Base-by-base conservation (phyloP, 129 eudicot genomes). In the Escallonia rubra region DNA sequence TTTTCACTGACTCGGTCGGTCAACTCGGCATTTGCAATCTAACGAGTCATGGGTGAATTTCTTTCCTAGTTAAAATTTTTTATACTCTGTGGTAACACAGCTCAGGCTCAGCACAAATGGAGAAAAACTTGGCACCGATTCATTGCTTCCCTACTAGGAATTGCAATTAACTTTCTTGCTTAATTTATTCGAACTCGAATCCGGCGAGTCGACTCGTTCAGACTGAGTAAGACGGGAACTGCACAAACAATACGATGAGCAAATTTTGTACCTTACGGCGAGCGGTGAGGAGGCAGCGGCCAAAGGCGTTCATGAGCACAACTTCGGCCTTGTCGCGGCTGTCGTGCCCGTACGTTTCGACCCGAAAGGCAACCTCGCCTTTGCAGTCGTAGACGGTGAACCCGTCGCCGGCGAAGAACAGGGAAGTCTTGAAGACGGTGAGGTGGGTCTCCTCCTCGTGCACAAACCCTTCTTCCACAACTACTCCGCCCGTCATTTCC, bases 391-490 rank as follows among this genome's bases (percentile, higher is more conserved):
- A 76, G 7, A 67, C 85, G 39, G 61, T n/a, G 77, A 71, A 80
- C 41, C 85, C 81, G 16, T 80, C 85, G 41, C 85, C 85, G 4
- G 80, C 45, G 70, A 77, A 66, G 57, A 76, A 80, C 10, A 75
- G 66, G 12, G 78, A 80, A 5, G 74, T 80, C 41, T 72, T 80
- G 43, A 48, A 45, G 14, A 80, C 68, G 1, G 85, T 80, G 59
- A 75, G 71, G 39, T 80, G 74, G 8, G 69, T 80, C 16, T 74
- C 81, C 57, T 69, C 77, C 12, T 40, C 57, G 54, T 5, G 55
- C 5, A 55, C 63, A 47, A 23, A 80, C 4, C 59, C 52, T 15
- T 74, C 66, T 2, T 70, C 79, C 59, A 79, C 76, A 41, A 79
- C 71, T 10, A 63, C 80, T 4, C 55, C 13, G 2, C 23, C 55